These are phyloP conservation scores for Helicostylum pulchrum DNA, from an alignment of 192 early-diverging fungal species.

Conservation along the genomic window DNA sequence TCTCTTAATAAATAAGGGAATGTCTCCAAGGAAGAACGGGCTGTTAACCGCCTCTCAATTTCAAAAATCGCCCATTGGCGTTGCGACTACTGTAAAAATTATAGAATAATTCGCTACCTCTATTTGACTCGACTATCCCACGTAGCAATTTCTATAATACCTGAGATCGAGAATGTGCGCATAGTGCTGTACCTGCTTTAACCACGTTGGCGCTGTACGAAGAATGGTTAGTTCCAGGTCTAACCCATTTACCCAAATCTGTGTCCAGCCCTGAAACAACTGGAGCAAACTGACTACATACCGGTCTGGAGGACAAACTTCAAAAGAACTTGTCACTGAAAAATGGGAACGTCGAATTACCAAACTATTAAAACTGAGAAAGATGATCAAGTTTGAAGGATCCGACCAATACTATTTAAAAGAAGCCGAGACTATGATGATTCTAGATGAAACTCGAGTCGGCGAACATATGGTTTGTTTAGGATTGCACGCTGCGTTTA, in stretches of 20 bases:
- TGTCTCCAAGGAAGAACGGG: too few species aligned
- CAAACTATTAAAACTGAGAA: not conserved
- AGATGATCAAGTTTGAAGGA: slow-evolving; percentile 8
- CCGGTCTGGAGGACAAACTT: not conserved
- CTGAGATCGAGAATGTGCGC: slow-evolving; percentile 11
- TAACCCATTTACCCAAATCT: slow-evolving; percentile 11
- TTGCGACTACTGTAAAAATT: too few species aligned
- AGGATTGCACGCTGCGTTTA: not conserved
- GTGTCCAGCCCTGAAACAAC: not conserved
- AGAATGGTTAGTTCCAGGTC: slow-evolving; percentile 7
- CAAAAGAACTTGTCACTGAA: not conserved
- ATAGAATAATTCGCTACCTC: slow-evolving; percentile 3
- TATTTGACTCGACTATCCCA: not conserved
- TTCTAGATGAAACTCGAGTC: not conserved
- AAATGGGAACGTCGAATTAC: slow-evolving; percentile 3
- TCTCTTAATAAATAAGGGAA: too few species aligned
- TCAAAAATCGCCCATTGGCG: too few species aligned
- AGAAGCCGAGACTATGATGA: not conserved
- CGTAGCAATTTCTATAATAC: not conserved
- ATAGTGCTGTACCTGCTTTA: not conserved
- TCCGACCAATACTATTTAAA: slow-evolving; percentile 7
- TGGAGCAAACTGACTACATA: not conserved
- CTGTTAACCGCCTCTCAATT: too few species aligned
- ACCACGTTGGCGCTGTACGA: slow-evolving; percentile 10
- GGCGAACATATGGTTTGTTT: not conserved